Evolutionary conservation across 176 grass and related monocot species (phyloP).

Genomic region (Oryza punctata): DNA sequence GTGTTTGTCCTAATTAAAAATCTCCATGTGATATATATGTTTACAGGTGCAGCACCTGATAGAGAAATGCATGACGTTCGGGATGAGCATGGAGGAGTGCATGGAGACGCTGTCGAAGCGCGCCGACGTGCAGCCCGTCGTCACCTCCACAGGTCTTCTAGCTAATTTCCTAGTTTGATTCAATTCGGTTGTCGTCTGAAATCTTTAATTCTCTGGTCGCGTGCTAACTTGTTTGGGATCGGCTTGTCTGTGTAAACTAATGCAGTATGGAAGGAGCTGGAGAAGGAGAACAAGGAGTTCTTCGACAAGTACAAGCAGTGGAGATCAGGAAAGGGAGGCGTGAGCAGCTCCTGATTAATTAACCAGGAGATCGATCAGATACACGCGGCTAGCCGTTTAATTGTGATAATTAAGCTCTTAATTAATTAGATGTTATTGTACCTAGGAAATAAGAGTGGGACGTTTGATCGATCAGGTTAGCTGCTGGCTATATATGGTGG

Average conservation of each 20-base stretch:
- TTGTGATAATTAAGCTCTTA: neutral
- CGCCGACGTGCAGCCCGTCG: constrained; percentile 61
- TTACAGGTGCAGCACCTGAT: constrained; percentile 85
- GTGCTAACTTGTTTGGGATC: neutral
- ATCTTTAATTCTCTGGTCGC: neutral
- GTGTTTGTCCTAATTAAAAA: too few species aligned
- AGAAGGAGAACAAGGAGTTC: constrained; percentile 92
- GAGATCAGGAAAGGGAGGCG: constrained; percentile 6
- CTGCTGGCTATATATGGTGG: neutral
- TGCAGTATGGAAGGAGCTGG: constrained; percentile 89
- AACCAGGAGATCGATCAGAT: neutral
- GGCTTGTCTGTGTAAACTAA: neutral
- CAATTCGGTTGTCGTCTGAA: neutral
- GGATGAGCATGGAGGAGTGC: constrained; percentile 96
- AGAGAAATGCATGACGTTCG: constrained; percentile 75
- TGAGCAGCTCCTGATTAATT: constrained; percentile 4
- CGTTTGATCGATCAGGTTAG: neutral
- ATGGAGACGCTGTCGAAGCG: constrained; percentile 67
- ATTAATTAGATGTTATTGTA: neutral
- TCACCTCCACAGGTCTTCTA: constrained; percentile 73
- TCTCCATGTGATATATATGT: too few species aligned
- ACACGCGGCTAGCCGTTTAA: neutral
- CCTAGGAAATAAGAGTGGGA: constrained; percentile 1
- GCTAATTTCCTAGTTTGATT: neutral
- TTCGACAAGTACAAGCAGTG: constrained; percentile 59